Percentiles rank a stretch among this genome's conserved stretches.
Evolutionary conservation across 352 stramenopile genomes (phyloP).

Genomic region (Globisporangium camurandrum): DNA sequence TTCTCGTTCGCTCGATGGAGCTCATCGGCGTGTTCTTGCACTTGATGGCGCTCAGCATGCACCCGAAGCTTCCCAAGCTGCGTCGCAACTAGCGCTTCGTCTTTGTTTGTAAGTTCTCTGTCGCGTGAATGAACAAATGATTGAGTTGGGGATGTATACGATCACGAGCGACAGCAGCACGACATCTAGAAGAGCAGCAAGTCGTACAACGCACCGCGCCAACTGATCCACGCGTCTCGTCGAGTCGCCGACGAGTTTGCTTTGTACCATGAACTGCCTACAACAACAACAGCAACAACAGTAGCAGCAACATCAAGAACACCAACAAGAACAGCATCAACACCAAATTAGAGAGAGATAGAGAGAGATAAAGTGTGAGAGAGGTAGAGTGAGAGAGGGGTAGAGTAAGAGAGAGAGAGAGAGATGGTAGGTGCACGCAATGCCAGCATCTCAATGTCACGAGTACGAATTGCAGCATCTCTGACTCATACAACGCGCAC

Average conservation of each 20-base stretch:
- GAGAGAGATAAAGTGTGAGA: too few relatives aligned
- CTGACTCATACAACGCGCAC: too few relatives aligned
- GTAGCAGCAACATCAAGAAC: neutral
- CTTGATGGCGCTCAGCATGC: slow-evolving; percentile 47
- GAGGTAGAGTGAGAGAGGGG: too few relatives aligned
- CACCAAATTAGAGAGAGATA: too few relatives aligned
- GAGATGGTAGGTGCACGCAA: too few relatives aligned
- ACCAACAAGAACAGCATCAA: too few relatives aligned
- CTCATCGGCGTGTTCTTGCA: slow-evolving; percentile 41
- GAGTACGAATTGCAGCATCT: too few relatives aligned
- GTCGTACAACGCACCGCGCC: slow-evolving; percentile 24
- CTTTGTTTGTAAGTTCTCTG: slow-evolving; percentile 48
- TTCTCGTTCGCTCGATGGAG: slow-evolving; percentile 59
- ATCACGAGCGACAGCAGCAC: neutral
- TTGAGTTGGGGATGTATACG: neutral
- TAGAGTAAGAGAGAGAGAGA: too few relatives aligned
- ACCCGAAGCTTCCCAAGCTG: slow-evolving; percentile 43
- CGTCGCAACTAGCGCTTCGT: slow-evolving; percentile 41
- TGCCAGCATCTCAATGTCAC: too few relatives aligned
- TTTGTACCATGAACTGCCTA: slow-evolving; percentile 60
- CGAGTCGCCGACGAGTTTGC: slow-evolving; percentile 54
- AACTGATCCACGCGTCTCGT: slow-evolving; percentile 56
- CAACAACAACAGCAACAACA: neutral
- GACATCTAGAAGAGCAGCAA: neutral
- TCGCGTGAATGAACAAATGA: too few relatives aligned